Conservation (phyloP, 1,139 yeast genomes). For the Spencermartinsiella ligniputridi region DNA sequence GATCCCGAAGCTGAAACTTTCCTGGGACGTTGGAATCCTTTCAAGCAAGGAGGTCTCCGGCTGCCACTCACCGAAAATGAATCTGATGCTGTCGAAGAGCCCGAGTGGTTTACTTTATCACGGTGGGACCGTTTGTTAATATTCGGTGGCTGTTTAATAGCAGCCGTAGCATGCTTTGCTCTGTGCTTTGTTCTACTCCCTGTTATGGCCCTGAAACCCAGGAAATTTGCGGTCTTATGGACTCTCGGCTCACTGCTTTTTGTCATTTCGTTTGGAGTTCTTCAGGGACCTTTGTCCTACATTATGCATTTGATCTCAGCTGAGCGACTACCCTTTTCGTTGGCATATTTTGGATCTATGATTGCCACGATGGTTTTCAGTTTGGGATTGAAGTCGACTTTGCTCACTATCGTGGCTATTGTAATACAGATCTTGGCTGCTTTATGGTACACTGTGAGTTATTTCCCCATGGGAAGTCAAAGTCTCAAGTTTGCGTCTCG, state of each 20-base stretch:
- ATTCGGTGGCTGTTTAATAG: conserved; percentile 70
- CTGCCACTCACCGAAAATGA: conserved; percentile 53
- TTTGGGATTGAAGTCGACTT: conserved; percentile 55
- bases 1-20: conserved; percentile 32
- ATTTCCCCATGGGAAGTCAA: conserved; percentile 93
- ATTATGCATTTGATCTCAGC: conserved; percentile 67
- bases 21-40: conserved; percentile 37
- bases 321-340: conserved; percentile 73
- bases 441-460: conserved; percentile 80
- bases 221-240: conserved; percentile 85
- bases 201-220: conserved; percentile 80
- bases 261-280: conserved; percentile 81
- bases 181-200: conserved; percentile 83
- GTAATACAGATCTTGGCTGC: conserved; percentile 79
- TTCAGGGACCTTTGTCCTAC: conserved; percentile 88
- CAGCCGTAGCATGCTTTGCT: conserved; percentile 73
- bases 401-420: conserved; percentile 73
- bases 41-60: conserved; percentile 42
- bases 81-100: conserved; percentile 48
- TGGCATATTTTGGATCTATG: conserved; percentile 73
- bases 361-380: conserved; percentile 59
- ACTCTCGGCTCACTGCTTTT: conserved; percentile 84
- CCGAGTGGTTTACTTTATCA: conserved; percentile 54
- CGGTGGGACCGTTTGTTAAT: conserved; percentile 77
- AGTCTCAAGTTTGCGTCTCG: conserved; percentile 79